Conservation (phyloP, 2,329 filamentous ascomycete genomes). For the Stagonosporopsis chrysanthemi region DNA sequence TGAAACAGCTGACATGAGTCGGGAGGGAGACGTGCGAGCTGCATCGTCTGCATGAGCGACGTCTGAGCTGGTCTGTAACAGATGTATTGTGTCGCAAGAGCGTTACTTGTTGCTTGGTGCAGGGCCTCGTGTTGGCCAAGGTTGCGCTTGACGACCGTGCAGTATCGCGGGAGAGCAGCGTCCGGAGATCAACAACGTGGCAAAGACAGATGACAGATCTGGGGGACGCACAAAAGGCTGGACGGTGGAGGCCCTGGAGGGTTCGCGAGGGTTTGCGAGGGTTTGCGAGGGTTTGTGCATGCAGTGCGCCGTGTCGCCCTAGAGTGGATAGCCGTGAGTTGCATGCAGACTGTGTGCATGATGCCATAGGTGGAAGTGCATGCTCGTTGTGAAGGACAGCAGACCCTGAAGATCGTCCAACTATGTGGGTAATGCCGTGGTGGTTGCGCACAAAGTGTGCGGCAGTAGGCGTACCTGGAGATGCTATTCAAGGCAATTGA, state of each 20-base stretch:
- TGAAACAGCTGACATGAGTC: neutral
- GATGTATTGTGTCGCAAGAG: slow-evolving; percentile 5
- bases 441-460: neutral
- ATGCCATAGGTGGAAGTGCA: slow-evolving; percentile 12
- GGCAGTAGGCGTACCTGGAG: neutral
- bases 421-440: neutral
- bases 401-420: slow-evolving; percentile 1
- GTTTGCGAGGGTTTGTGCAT: neutral
- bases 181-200: slow-evolving; percentile 19
- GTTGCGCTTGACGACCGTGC: slow-evolving; percentile 7
- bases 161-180: slow-evolving; percentile 5
- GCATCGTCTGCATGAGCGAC: neutral
- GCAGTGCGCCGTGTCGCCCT: slow-evolving; percentile 1
- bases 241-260: neutral
- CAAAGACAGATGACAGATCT: slow-evolving; percentile 20
- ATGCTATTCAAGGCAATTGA: neutral
- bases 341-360: slow-evolving; percentile 1
- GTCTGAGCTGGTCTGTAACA: neutral
- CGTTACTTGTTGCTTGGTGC: neutral
- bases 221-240: slow-evolving; percentile 7
- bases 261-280: no score
- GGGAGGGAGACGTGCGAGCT: neutral
- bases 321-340: slow-evolving; percentile 6
- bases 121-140: slow-evolving; percentile 11
- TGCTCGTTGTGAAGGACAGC: neutral